These are phyloP conservation scores for Prunus fruticosa DNA, from an alignment of 306 rosid genomes.

Conservation along the genomic window DNA sequence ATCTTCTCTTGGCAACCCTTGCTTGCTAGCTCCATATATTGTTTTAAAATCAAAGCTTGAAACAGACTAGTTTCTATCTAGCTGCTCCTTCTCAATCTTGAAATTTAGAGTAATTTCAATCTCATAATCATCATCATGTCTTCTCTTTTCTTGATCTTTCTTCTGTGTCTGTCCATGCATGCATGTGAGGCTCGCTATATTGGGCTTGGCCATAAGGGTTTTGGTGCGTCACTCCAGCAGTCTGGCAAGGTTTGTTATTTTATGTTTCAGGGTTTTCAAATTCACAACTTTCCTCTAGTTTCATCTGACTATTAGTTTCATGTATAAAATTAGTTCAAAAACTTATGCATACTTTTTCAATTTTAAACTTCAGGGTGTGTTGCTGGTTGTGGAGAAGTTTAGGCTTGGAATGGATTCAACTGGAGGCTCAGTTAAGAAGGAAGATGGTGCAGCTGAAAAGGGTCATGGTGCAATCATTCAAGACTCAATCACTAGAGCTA, in stretches of 20 bases:
- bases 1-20: not conserved
- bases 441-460: not conserved
- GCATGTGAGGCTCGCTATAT: slow-evolving; percentile 41
- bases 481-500: not conserved
- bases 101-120: not conserved
- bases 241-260: slow-evolving; percentile 32
- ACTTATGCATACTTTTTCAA: not conserved
- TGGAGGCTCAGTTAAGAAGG: slow-evolving; percentile 5
- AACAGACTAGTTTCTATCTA: not conserved
- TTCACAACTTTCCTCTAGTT: not conserved
- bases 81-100: not conserved
- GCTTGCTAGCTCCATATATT: too few species aligned
- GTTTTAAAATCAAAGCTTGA: not conserved
- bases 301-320: not conserved
- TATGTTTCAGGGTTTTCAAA: not conserved
- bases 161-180: slow-evolving; percentile 34
- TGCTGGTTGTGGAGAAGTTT: slow-evolving; percentile 16
- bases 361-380: slow-evolving; percentile 6
- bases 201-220: slow-evolving; percentile 9
- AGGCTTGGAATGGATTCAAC: slow-evolving; percentile 11
- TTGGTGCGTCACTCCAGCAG: not conserved
- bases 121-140: slow-evolving; percentile 13
- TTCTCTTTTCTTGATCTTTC: slow-evolving; percentile 18
- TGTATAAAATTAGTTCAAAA: not conserved
- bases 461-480: slow-evolving; percentile 1